phyloP scores from a whole-genome alignment of 768 basidiomycete genomes.

The Serendipita indica region DNA sequence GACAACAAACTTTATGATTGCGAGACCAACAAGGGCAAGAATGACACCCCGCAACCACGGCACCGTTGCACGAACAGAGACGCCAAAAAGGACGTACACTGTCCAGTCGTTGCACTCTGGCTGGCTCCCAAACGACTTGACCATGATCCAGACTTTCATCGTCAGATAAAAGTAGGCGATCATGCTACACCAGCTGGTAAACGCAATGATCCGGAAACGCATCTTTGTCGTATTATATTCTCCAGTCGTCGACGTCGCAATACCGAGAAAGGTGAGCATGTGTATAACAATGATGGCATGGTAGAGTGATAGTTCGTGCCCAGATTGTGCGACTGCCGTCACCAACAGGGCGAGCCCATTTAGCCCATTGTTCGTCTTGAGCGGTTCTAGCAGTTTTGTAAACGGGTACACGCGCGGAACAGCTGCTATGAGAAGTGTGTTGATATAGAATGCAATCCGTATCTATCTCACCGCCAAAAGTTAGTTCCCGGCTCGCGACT shows the following conservation, averaged over 20 bases:
- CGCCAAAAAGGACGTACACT: slow-evolving; percentile 9
- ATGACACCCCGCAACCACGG: slow-evolving; percentile 9
- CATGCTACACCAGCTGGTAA: slow-evolving; percentile 7
- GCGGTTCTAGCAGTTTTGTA: background rate
- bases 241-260: slow-evolving; percentile 7
- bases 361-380: slow-evolving; percentile 6
- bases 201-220: background rate
- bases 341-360: slow-evolving; percentile 5
- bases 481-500: background rate
- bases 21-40: background rate
- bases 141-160: slow-evolving; percentile 9
- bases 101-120: slow-evolving; percentile 10
- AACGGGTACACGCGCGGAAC: background rate
- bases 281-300: slow-evolving; percentile 12
- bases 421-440: slow-evolving; percentile 1
- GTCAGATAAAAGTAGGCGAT: slow-evolving; percentile 1
- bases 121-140: slow-evolving; percentile 10
- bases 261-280: slow-evolving; percentile 11
- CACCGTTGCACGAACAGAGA: slow-evolving; percentile 9
- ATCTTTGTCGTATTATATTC: slow-evolving; percentile 4
- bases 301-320: background rate
- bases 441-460: slow-evolving; percentile 4
- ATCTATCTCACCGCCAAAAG: background rate
- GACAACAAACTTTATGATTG: background rate
- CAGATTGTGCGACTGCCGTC: slow-evolving; percentile 3